These are phyloP conservation scores for Lasiosphaeria ovina DNA, from an alignment of 495 filamentous ascomycete species.

Conservation along the genomic window DNA sequence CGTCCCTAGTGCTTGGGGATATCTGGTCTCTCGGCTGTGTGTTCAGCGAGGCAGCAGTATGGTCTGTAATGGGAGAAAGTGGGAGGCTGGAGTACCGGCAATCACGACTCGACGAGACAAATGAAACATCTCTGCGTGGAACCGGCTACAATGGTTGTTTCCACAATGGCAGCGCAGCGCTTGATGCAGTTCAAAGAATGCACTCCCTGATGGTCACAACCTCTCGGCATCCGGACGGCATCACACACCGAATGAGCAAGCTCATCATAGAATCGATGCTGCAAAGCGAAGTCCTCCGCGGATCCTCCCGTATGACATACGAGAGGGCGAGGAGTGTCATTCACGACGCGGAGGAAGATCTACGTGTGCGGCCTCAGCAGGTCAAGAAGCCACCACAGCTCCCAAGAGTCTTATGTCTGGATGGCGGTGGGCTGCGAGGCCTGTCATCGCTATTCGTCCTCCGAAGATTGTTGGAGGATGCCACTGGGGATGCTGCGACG, in stretches of 20 bases:
- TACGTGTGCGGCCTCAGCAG: neutral
- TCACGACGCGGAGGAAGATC: neutral
- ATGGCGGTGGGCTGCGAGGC: neutral
- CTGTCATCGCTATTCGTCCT: neutral
- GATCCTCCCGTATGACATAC: neutral
- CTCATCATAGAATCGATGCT: neutral
- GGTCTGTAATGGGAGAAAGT: neutral
- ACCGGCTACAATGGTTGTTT: neutral
- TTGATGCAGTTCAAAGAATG: neutral
- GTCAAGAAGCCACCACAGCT: neutral
- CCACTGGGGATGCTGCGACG: neutral
- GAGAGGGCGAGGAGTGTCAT: neutral
- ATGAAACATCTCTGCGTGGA: neutral
- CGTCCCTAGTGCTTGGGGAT: neutral
- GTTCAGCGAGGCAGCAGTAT: neutral
- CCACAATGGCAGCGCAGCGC: neutral
- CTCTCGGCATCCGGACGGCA: neutral
- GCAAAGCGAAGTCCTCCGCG: neutral
- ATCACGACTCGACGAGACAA: neutral
- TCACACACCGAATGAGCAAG: neutral
- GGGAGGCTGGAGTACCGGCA: neutral
- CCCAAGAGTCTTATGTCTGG: neutral
- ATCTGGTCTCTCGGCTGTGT: neutral
- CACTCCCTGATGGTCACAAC: neutral
- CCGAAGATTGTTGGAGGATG: neutral